Percentiles rank a stretch among this genome's conserved stretches.
These are phyloP conservation scores for Synchytrium microbalum DNA, from an alignment of 371 early-diverging fungal genomes.

Conservation along the genomic window DNA sequence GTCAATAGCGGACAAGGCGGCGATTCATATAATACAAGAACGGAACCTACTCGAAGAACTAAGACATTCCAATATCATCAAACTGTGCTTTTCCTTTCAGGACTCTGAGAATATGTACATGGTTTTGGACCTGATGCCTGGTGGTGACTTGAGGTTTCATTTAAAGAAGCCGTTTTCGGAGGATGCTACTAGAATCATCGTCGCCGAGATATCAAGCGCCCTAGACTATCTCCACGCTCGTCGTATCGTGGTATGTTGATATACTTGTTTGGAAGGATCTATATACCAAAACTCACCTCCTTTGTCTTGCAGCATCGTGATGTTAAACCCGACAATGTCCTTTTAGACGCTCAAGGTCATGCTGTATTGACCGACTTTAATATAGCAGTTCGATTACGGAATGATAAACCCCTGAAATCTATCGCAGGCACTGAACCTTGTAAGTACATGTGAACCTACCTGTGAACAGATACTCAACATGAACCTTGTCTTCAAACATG, in stretches of 20 bases:
- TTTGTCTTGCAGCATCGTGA: too few species aligned
- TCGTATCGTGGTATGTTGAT: too few species aligned
- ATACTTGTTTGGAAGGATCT: too few species aligned
- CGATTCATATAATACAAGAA: constrained; percentile 69
- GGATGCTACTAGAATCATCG: constrained; percentile 64
- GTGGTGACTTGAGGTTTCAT: constrained; percentile 43
- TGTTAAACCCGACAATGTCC: constrained; percentile 39
- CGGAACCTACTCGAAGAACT: constrained; percentile 69
- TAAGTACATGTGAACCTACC: too few species aligned
- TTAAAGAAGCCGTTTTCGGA: constrained; percentile 52
- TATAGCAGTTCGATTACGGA: constrained; percentile 37
- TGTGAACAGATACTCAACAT: constrained; percentile 7
- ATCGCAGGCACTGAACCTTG: constrained; percentile 41
- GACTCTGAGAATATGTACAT: constrained; percentile 48
- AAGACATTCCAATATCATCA: constrained; percentile 67
- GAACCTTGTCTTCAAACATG: too few species aligned
- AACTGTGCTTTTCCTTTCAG: constrained; percentile 47
- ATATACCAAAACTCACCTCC: too few species aligned
- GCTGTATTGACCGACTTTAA: constrained; percentile 48
- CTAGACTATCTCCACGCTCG: constrained; percentile 65
- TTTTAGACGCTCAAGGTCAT: constrained; percentile 46
- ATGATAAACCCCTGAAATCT: constrained; percentile 21
- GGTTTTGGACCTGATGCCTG: constrained; percentile 45
- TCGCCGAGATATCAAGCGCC: constrained; percentile 67
- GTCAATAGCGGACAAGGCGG: constrained; percentile 58